Conservation (phyloP, 345 rosid genomes). For the Carallia pectinifolia region DNA sequence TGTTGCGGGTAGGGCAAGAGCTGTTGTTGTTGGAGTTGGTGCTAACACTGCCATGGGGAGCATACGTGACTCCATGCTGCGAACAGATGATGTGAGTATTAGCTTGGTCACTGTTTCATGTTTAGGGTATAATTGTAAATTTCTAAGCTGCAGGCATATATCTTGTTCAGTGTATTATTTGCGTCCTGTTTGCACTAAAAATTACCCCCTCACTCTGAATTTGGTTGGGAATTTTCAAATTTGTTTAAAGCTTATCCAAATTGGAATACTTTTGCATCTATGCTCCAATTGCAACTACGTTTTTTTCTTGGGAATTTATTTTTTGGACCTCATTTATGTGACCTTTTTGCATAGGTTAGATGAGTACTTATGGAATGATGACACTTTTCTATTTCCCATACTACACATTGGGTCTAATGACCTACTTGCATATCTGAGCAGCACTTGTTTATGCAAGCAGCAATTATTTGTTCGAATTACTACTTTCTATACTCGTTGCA, state of each 20-base stretch:
- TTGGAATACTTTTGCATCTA: too few species aligned
- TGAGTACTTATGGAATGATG: too few species aligned
- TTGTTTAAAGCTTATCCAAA: too few species aligned
- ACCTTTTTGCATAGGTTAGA: too few species aligned
- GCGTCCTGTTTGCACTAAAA: too few species aligned
- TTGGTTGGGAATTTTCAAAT: too few species aligned
- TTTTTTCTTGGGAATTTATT: too few species aligned
- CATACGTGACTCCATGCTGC: constrained; percentile 97
- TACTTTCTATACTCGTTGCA: constrained; percentile 38
- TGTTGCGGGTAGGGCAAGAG: constrained; percentile 93
- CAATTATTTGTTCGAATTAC: constrained; percentile 8
- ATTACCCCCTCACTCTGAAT: too few species aligned
- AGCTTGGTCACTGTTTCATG: neutral
- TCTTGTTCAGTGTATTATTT: neutral
- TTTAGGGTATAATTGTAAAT: neutral
- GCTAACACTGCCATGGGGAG: constrained; percentile 98
- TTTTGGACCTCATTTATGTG: too few species aligned
- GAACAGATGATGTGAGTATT: constrained; percentile 74
- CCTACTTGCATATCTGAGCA: neutral
- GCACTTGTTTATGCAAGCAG: neutral
- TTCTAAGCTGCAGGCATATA: neutral
- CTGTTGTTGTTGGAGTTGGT: constrained; percentile 92
- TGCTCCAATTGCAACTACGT: too few species aligned
- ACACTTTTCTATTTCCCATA: too few species aligned
- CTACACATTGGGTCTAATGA: neutral